Base-by-base conservation (phyloP, 208 protist species). In the Leishmania mexicana region DNA sequence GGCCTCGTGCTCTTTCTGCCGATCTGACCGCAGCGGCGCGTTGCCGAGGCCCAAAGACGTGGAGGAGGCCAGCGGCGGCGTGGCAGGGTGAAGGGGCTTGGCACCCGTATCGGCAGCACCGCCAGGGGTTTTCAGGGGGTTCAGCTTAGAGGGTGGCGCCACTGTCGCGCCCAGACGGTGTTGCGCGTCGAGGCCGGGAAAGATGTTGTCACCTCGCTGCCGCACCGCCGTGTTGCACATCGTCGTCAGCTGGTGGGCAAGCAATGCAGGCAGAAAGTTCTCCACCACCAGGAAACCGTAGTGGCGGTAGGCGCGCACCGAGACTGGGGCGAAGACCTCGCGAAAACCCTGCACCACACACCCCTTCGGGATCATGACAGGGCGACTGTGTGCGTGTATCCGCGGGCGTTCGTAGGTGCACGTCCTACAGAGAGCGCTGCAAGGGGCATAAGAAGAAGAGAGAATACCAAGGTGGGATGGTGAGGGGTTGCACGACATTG, bases 151-250 rank as follows among this genome's bases (percentile, higher is more conserved):
- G 49, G 86, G 68, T 40, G 93, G 83, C 0, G 83, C 68, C 0
- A 87, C 47, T 35, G 78, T 87, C 19, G 87, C 86, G 58, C 83
- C 84, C 75, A 87, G 76, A n/a, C 78, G 83, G 40, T 86, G 83
- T 31, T 93, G 83, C 8, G 87, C 83, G 80, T 96, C 93, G 40
- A 94, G 83, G 35, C 81, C 93, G 10, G 93, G 93, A 70, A 95
- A 95, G 35, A 93, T 73, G 62, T 86, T 73, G 0, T 76, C 51
- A 51, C 93, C 93, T 28, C 93, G 83, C 8, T 74, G 38, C 24
- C 75, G 54, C 6, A 80, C 92, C 21, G 85, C 83, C 1, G 70
- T 68, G 57, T 83, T 84, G 71, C 87, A 90, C 5, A 85, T 85
- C 28, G 70, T 4, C 13, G 90, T 81, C 42, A 96, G 89, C 47